Base-by-base conservation (phyloP, 208 protist species). In the Wallacemonas collosoma region DNA sequence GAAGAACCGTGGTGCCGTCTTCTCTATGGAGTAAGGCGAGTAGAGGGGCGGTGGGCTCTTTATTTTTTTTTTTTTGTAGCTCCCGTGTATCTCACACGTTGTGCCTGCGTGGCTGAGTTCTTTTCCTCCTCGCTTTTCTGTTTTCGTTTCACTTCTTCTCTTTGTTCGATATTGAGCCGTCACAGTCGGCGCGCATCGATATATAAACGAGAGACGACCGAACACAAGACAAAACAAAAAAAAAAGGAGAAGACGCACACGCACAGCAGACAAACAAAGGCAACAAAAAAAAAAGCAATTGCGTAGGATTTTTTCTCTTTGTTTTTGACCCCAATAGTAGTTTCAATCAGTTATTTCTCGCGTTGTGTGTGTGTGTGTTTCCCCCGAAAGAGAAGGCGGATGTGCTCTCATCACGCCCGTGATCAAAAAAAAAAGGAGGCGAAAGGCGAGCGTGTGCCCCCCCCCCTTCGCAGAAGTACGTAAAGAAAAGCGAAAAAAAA, bases 1-100 rank as follows among this genome's bases (percentile, higher is more conserved):
- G 89, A 94, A 94, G 82, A 94, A 94, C 75, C 86, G 87, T 65
- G 85, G 89, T 73, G 89, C 89, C 38, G 89, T 94, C 55, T 94
- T 89, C 77, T 73, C 86, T 26, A 92, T 94, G 87, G 89, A 94
- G 50, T 94, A 87, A 79, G 12, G 26, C 26, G 26, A 26, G 26
- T 26, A 26, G 26, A 26, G 26, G 26, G 26, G 26, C 26, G 26
- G 26, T 71, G 48, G 12, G 36, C 9, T 58, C 36, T 60, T 71
- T 39, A 44, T 58, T 65, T 43, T 6, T 58, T 0, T 58, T 7
- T 58, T 15, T 53, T 15, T 53, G 15, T 53, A n/a, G 48, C 48
- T 53, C 15, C 48, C 26, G 26, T 26, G 26, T 26, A 26, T 26
- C 26, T 26, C 26, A 26, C 26, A 26, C 26, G 26, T 26, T 50